Percentiles rank a stretch among this genome's conserved stretches.
These are phyloP conservation scores for Solanum phureja DNA, from an alignment of 257 asterid genomes.

Conservation along the genomic window DNA sequence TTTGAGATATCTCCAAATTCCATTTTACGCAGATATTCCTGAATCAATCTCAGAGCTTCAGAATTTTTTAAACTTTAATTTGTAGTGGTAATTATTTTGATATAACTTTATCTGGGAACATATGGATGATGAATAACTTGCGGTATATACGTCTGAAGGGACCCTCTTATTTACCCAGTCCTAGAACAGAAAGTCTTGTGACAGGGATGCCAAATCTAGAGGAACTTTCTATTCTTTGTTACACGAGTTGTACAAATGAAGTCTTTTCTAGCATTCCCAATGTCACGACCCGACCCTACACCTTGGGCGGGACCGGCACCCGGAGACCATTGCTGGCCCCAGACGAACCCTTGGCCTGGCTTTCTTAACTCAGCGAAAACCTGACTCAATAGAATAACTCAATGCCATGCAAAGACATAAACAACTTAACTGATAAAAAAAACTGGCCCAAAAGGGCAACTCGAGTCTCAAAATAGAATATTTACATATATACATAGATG, in stretches of 20 bases:
- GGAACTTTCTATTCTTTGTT: not conserved
- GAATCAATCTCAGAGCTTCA: not conserved
- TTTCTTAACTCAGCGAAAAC: too few species aligned
- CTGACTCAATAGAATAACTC: too few species aligned
- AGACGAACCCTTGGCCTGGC: too few species aligned
- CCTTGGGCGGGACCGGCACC: too few species aligned
- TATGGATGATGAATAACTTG: not conserved
- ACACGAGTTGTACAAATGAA: not conserved
- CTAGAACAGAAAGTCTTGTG: not conserved
- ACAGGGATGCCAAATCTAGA: not conserved
- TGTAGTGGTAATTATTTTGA: not conserved
- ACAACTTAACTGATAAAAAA: too few species aligned
- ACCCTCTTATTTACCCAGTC: not conserved
- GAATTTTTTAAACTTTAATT: not conserved
- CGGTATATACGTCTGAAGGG: too few species aligned
- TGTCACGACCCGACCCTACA: too few species aligned
- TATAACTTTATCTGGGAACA: not conserved
- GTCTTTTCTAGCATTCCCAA: not conserved
- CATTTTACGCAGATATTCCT: not conserved
- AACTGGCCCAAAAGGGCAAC: too few species aligned
- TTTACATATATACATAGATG: too few species aligned
- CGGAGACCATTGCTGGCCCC: too few species aligned
- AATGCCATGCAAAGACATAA: too few species aligned
- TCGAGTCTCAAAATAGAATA: too few species aligned
- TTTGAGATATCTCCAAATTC: not conserved